phyloP scores from a whole-genome alignment of 2,329 filamentous ascomycete species.

The Leptosphaerulina australis region DNA sequence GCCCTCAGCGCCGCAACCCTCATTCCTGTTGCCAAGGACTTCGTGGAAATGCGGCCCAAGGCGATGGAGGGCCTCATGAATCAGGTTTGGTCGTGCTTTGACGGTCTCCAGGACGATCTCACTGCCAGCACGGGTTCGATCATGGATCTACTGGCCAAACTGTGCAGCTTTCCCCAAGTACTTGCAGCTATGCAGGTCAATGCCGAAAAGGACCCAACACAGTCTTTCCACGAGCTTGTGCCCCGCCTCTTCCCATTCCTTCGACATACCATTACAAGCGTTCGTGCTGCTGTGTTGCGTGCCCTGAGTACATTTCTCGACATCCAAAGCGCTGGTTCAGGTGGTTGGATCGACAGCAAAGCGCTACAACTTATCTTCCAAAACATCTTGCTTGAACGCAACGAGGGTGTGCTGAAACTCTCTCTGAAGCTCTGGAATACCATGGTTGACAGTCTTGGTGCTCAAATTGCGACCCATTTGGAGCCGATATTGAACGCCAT shows the following conservation, averaged over 20 bases:
- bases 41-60: conserved; percentile 80
- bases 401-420: conserved; percentile 78
- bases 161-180: conserved; percentile 93
- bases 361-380: conserved; percentile 90
- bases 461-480: conserved; percentile 74
- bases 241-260: conserved; percentile 95
- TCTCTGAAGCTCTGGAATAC: conserved; percentile 89
- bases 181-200: conserved; percentile 92
- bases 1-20: conserved; percentile 97
- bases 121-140: conserved; percentile 97
- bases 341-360: conserved; percentile 91
- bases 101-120: conserved; percentile 93
- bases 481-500: conserved; percentile 77
- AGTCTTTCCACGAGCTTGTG: conserved; percentile 90
- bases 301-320: conserved; percentile 91
- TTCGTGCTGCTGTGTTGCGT: conserved; percentile 89
- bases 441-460: conserved; percentile 71
- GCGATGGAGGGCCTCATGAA: conserved; percentile 83
- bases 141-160: conserved; percentile 95
- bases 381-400: conserved; percentile 91
- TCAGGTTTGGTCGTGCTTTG: conserved; percentile 97
- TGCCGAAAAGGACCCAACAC: conserved; percentile 75
- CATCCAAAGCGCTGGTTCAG: conserved; percentile 77
- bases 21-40: conserved; percentile 94
- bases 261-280: conserved; percentile 94